A percentile compares a stretch with the other conserved stretches of the same genome.
Evolutionary conservation across 1,284 basidiomycete species (phyloP).

Genomic region (Ustilago vetiveriae): DNA sequence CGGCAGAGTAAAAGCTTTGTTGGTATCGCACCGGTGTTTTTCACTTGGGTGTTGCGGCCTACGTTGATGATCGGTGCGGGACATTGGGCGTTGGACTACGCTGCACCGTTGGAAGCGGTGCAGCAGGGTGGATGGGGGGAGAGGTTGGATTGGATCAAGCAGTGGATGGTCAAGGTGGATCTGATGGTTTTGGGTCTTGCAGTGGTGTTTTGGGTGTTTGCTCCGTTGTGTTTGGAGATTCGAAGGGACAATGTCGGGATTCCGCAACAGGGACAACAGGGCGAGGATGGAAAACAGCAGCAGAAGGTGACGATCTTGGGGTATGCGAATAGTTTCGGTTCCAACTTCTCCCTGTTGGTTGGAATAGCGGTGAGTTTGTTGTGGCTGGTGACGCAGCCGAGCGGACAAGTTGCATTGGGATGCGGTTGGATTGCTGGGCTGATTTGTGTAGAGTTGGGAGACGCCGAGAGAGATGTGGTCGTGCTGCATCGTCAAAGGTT

Average conservation of each 20-base stretch:
- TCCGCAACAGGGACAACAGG: neutral
- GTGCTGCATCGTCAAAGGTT: conserved; percentile 26
- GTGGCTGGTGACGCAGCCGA: conserved; percentile 79
- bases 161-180: conserved; percentile 39
- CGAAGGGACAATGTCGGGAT: conserved; percentile 17
- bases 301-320: conserved; percentile 76
- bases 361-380: conserved; percentile 74
- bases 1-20: conserved; percentile 45
- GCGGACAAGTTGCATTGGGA: conserved; percentile 80
- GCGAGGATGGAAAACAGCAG: conserved; percentile 13
- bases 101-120: conserved; percentile 18
- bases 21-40: conserved; percentile 49
- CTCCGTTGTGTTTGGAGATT: conserved; percentile 61
- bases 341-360: conserved; percentile 85
- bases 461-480: conserved; percentile 51
- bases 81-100: conserved; percentile 60
- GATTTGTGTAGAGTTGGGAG: conserved; percentile 53
- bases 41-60: conserved; percentile 55
- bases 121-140: conserved; percentile 9
- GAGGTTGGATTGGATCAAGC: conserved; percentile 44
- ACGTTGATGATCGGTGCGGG: conserved; percentile 54
- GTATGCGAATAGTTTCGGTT: conserved; percentile 88
- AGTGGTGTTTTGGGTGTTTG: conserved; percentile 52
- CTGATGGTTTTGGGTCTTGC: conserved; percentile 38
- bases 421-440: conserved; percentile 72